Evolutionary conservation across 1,284 basidiomycete species (phyloP), one percentile per base, ranked within the genome.

Genomic region (Cryptococcus maquisensis): DNA sequence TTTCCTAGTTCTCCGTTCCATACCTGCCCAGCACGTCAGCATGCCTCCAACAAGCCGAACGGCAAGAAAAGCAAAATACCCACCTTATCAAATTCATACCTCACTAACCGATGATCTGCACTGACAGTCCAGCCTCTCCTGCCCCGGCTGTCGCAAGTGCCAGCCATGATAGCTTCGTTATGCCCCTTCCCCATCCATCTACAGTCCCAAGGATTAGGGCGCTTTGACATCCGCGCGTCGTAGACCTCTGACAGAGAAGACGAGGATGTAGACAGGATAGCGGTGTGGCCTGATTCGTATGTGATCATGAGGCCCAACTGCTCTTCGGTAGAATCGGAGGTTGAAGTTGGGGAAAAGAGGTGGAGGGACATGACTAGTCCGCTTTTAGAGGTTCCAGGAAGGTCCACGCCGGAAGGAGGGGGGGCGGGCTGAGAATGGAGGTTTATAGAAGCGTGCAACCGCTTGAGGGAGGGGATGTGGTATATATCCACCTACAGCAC

Each of bases 331-430:
- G 58, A 1, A 65, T 65, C 39, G 36, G 57, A 1, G 65, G 66
- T 8, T n/a, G 21, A 9, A 13, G 15, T 3, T 38, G 45, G 52
- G 42, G 8, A 79, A 64, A 16, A 21, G 55, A 95, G 77, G 62
- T 90, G 86, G 54, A 92, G 72, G 0, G 85, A 83, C 92, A 94
- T 95, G 59, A 92, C 83, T 52, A 93, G 86, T 1, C 91, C 90
- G 24, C 54, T 53, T 13, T 54, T 47, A 13, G 51, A 40, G 3
- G 37, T 39, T 18, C 51, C 46, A 1, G 52, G 52, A 15, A 50
- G 18, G 32, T 47, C 55, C 24, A 53, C 43, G 47, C 54, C 43
- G 23, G 28, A 26, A 24, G 51, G 15, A 36, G 43, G 35, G 16
- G 39, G 37, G 21, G 42, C 36, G 7, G 47, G 10, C 10, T 51